phyloP scores from a whole-genome alignment of 1,284 basidiomycete species.

The Porogramme epimiltina region DNA sequence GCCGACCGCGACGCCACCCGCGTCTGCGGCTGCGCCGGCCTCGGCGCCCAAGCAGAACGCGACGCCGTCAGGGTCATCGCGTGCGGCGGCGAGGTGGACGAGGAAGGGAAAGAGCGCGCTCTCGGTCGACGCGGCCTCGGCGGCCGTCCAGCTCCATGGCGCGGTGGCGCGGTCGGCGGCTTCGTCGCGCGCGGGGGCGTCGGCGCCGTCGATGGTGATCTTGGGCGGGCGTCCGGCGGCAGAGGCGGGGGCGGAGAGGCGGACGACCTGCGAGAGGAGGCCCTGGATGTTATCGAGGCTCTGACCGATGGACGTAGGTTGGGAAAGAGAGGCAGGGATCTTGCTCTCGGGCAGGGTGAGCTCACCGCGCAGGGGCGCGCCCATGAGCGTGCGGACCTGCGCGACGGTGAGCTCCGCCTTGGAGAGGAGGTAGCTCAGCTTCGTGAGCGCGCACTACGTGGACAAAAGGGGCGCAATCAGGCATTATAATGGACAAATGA shows the following conservation, averaged over 20 bases:
- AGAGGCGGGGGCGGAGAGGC: slow-evolving; percentile 52
- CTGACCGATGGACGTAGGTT: slow-evolving; percentile 43
- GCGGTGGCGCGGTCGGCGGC: slow-evolving; percentile 56
- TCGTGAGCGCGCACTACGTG: slow-evolving; percentile 83
- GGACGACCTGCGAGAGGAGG: slow-evolving; percentile 67
- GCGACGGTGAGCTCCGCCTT: slow-evolving; percentile 73
- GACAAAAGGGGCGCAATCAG: neutral
- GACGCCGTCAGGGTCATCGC: slow-evolving; percentile 64
- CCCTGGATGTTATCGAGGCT: slow-evolving; percentile 64
- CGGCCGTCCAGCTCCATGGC: slow-evolving; percentile 76
- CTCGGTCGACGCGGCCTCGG: slow-evolving; percentile 69
- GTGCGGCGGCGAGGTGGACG: slow-evolving; percentile 75
- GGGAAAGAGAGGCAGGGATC: slow-evolving; percentile 39
- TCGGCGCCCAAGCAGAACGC: slow-evolving; percentile 53
- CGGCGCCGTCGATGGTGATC: slow-evolving; percentile 41
- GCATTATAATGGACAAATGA: neutral
- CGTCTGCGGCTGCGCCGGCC: slow-evolving; percentile 13
- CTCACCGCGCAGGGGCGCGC: slow-evolving; percentile 84
- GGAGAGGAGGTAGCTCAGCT: slow-evolving; percentile 86
- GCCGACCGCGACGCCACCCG: slow-evolving; percentile 37
- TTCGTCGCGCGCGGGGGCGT: slow-evolving; percentile 30
- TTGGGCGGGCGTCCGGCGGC: slow-evolving; percentile 37
- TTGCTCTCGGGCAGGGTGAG: slow-evolving; percentile 57
- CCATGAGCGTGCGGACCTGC: slow-evolving; percentile 79
- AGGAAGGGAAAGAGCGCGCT: slow-evolving; percentile 73